phyloP scores from a whole-genome alignment of 495 filamentous ascomycete species.

The Xylaria telfairii region DNA sequence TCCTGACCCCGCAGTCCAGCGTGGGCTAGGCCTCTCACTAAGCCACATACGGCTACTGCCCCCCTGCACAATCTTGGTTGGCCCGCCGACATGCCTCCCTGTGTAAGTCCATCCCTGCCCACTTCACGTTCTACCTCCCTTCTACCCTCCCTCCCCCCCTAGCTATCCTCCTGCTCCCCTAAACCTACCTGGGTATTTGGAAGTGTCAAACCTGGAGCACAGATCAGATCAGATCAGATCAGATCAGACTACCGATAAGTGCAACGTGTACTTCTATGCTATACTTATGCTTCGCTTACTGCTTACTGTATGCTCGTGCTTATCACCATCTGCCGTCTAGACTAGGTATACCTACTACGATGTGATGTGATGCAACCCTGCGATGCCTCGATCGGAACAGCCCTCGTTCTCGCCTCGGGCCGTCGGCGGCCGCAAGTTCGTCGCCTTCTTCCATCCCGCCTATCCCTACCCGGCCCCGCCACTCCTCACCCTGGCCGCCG shows the following conservation, averaged over 20 bases:
- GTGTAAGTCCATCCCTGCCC: neutral
- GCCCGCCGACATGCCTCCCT: neutral
- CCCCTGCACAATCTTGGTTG: neutral
- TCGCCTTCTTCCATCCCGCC: slow-evolving; percentile 6
- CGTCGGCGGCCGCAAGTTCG: slow-evolving; percentile 4
- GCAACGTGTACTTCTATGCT: too few species aligned
- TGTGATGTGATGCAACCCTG: slow-evolving; percentile 6
- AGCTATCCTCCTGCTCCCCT: too few species aligned
- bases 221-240: too few species aligned
- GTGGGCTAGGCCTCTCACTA: neutral
- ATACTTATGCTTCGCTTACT: neutral
- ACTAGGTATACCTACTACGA: too few species aligned
- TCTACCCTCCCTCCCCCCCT: too few species aligned
- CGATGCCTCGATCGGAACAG: neutral
- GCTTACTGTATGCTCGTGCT: too few species aligned
- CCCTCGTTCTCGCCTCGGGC: neutral
- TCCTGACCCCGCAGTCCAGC: neutral
- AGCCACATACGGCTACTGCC: neutral
- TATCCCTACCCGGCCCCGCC: neutral
- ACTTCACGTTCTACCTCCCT: too few species aligned
- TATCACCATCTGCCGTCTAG: neutral
- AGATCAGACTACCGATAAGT: neutral
- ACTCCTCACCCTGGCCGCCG: slow-evolving; percentile 8
- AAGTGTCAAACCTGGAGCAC: too few species aligned
- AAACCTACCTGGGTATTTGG: too few species aligned